Conservation (phyloP, 176 grass and related monocot genomes). For the Musa acuminata region DNA sequence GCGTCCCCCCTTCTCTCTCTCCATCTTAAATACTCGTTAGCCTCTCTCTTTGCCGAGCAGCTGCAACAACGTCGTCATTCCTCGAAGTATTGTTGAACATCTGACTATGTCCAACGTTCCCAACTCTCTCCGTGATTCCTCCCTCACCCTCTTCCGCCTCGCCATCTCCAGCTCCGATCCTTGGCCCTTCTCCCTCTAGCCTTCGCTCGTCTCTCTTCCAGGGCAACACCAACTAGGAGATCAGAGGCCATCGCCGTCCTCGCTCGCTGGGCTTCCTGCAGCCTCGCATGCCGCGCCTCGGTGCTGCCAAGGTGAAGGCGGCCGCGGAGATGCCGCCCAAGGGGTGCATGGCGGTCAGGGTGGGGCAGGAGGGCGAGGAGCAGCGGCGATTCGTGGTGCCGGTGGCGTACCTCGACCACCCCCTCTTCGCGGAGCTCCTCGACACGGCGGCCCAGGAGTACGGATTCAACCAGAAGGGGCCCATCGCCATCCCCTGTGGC, state of each 20-base stretch:
- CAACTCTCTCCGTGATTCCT: conserved; percentile 53
- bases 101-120: conserved; percentile 65
- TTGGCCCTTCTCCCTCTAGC: conserved; percentile 46
- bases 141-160: conserved; percentile 72
- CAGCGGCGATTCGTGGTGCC: conserved; percentile 66
- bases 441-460: conserved; percentile 72
- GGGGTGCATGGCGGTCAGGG: conserved; percentile 66
- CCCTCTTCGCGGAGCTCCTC: conserved; percentile 64
- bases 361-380: conserved; percentile 63
- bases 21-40: too few relatives aligned
- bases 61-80: neutral
- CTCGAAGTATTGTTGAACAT: neutral
- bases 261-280: neutral
- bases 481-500: conserved; percentile 74
- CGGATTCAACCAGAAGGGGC: conserved; percentile 61
- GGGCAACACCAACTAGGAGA: too few relatives aligned
- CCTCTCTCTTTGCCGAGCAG: neutral
- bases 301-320: neutral
- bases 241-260: neutral
- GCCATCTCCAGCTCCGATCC: conserved; percentile 57
- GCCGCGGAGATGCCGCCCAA: conserved; percentile 33
- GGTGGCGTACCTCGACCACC: conserved; percentile 70
- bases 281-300: conserved; percentile 2
- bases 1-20: too few relatives aligned
- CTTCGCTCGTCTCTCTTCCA: neutral